These are phyloP conservation scores for Sordariomycetes sp. DNA, from an alignment of 2,329 filamentous ascomycete species.

Conservation along the genomic window DNA sequence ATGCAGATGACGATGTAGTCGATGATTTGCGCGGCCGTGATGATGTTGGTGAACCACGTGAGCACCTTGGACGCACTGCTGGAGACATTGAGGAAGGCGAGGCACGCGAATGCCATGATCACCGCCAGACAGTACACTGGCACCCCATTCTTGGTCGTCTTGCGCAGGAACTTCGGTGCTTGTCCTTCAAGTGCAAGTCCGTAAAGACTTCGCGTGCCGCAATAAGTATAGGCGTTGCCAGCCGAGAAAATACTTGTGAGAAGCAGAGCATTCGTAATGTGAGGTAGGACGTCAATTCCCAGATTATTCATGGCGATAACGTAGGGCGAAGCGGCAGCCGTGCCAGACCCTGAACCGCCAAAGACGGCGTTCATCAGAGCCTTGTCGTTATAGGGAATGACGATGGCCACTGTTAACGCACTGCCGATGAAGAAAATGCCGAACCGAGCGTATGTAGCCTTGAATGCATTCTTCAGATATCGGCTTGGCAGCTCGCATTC, in stretches of 20 bases:
- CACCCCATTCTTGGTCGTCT: slow-evolving; percentile 51
- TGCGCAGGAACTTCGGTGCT: slow-evolving; percentile 41
- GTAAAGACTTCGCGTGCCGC: slow-evolving; percentile 38
- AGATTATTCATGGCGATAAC: slow-evolving; percentile 48
- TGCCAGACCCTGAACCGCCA: slow-evolving; percentile 17
- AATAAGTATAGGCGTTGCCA: slow-evolving; percentile 43
- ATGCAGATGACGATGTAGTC: slow-evolving; percentile 48
- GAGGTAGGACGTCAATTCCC: slow-evolving; percentile 40
- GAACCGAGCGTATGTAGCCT: slow-evolving; percentile 64
- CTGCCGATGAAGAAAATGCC: slow-evolving; percentile 64
- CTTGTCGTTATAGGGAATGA: slow-evolving; percentile 55
- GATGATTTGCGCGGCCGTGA: slow-evolving; percentile 49
- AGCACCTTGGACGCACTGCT: slow-evolving; percentile 38
- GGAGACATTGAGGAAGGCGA: slow-evolving; percentile 43
- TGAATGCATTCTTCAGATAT: slow-evolving; percentile 60
- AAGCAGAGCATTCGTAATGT: slow-evolving; percentile 47
- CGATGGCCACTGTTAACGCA: slow-evolving; percentile 55
- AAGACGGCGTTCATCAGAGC: slow-evolving; percentile 25
- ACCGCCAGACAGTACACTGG: slow-evolving; percentile 48
- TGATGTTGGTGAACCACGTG: slow-evolving; percentile 44
- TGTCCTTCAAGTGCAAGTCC: slow-evolving; percentile 40
- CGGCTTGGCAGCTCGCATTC: slow-evolving; percentile 56
- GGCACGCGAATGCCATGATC: slow-evolving; percentile 41
- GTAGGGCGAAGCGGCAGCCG: slow-evolving; percentile 43
- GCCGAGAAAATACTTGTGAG: slow-evolving; percentile 33